A percentile compares a stretch with the other conserved stretches of the same genome.
Evolutionary conservation across 2,329 filamentous ascomycete genomes (phyloP).

Genomic region (Penicillium sp.): DNA sequence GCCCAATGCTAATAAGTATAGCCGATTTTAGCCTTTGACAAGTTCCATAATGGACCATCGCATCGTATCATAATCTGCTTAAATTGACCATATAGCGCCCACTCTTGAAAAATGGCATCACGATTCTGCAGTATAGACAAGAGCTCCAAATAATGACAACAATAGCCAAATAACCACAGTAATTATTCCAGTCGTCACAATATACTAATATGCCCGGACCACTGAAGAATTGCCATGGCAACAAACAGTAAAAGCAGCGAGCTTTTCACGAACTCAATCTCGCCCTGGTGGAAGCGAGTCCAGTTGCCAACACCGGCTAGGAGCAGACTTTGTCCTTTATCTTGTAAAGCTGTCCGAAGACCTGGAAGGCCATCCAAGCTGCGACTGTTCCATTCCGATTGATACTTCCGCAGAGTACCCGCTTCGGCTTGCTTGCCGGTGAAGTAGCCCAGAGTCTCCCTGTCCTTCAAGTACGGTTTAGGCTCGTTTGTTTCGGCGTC

Average conservation of each 20-base stretch:
- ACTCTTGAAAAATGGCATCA: too few species aligned
- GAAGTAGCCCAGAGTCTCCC: slow-evolving; percentile 62
- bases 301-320: slow-evolving; percentile 43
- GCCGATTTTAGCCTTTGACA: background rate
- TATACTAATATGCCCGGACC: slow-evolving; percentile 20
- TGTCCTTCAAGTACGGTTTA: slow-evolving; percentile 52
- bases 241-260: slow-evolving; percentile 27
- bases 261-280: slow-evolving; percentile 28
- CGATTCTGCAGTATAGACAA: background rate
- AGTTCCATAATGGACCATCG: background rate
- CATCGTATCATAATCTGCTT: too few species aligned
- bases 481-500: slow-evolving; percentile 36
- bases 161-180: background rate
- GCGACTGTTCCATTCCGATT: slow-evolving; percentile 58
- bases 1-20: background rate
- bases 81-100: too few species aligned
- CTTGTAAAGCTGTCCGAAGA: slow-evolving; percentile 58
- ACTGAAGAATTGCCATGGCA: slow-evolving; percentile 26
- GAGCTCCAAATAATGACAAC: background rate
- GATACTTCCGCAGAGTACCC: slow-evolving; percentile 60
- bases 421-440: slow-evolving; percentile 55
- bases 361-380: slow-evolving; percentile 67
- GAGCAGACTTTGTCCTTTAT: slow-evolving; percentile 55
- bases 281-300: slow-evolving; percentile 24
- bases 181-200: background rate